Base-by-base conservation (phyloP, 345 rosid genomes). In the Dipteronia dyeriana region DNA sequence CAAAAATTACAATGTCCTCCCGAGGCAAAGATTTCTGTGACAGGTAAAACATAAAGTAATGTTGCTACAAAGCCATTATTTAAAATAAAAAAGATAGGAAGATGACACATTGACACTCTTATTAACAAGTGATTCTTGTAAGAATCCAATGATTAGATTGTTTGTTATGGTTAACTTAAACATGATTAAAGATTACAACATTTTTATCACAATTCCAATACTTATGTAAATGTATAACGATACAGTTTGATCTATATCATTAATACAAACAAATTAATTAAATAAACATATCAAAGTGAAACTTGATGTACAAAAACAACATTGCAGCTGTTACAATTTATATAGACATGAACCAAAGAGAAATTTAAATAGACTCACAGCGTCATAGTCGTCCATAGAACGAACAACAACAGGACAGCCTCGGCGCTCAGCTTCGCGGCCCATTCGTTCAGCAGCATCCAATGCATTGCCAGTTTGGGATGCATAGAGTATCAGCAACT, bases 401-500 rank as follows among this genome's bases (percentile, higher is more conserved):
- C 79, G 76, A 68, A 92, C 74, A 45, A 74, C 61, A 4, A 83
- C 84, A 29, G 86, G 76, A 87, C 96, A 88, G 70, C 90, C 94
- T 34, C 97, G 73, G 63, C 88, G 89, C 79, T 92, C 97, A 16
- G 97, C 94, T 81, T 93, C 97, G 5, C 97, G 93, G 78, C 84
- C 86, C 38, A 92, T 84, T 68, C 89, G 91, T 85, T 95, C 99
- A 12, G 98, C 97, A 16, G 88, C 95, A 74, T 94, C 98, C 85
- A 93, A 65, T 1, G 97, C 92, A 77, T 92, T 92, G 56, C 99
- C 97, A 20, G 97, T 95, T 78, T 95, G 91, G 78, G 94, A 81
- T 14, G 97, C 98, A 75, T 91, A 93, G 53, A 93, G 85, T 61
- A 93, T 85, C 43, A 82, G 75, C 51, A 5, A 83, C 79, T 85